Conservation (phyloP, 1,139 yeast species). For the Candida sp. region DNA sequence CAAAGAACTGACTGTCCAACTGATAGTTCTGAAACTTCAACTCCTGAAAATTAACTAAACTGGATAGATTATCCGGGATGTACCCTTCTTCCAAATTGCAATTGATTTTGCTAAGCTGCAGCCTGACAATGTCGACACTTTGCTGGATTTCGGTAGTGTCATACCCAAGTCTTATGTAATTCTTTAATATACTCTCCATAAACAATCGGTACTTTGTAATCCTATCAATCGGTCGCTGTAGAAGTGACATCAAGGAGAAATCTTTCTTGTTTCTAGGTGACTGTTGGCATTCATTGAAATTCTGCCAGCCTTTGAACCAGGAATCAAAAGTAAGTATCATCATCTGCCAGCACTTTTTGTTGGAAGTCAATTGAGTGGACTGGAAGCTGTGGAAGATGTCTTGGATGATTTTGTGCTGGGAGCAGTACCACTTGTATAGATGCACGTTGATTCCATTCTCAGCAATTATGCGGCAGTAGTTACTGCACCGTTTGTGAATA, state of each 20-base stretch:
- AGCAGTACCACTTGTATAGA: conserved; percentile 14
- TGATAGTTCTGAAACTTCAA: conserved; percentile 12
- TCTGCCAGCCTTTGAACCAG: conserved; percentile 37
- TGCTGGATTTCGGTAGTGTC: conserved; percentile 1
- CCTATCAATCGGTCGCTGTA: conserved; percentile 58
- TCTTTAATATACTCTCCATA: conserved; percentile 40
- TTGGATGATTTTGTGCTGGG: conserved; percentile 6
- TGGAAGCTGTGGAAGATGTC: conserved; percentile 2
- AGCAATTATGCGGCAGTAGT: conserved; percentile 5
- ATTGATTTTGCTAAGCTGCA: conserved; percentile 8
- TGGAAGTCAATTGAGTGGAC: not conserved
- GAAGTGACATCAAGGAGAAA: conserved; percentile 51
- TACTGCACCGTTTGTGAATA: not conserved
- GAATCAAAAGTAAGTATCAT: not conserved
- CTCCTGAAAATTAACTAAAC: conserved; percentile 16
- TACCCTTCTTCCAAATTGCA: conserved; percentile 1
- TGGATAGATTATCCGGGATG: not conserved
- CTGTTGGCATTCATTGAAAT: conserved; percentile 48
- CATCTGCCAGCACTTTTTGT: conserved; percentile 1
- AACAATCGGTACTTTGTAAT: conserved; percentile 55
- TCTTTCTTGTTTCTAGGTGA: conserved; percentile 34
- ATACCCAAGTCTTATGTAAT: conserved; percentile 12
- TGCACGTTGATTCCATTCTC: conserved; percentile 11
- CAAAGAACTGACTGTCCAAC: conserved; percentile 40
- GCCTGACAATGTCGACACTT: conserved; percentile 4